phyloP scores from a whole-genome alignment of 2,329 filamentous ascomycete genomes.

The Pseudogymnoascus sp. region DNA sequence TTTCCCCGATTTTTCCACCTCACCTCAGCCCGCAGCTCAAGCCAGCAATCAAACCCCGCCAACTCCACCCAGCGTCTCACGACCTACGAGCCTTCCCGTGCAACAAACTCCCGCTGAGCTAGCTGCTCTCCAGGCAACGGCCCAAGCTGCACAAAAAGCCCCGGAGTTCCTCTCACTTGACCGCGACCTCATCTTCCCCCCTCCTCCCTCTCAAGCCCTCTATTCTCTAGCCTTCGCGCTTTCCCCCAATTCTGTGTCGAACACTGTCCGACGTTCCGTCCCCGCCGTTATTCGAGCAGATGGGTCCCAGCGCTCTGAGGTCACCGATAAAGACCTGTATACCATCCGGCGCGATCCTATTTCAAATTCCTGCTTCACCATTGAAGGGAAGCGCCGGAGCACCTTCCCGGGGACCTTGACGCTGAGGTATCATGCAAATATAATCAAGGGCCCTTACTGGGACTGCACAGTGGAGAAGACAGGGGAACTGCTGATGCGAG shows the following conservation, averaged over 20 bases:
- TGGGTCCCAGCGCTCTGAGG: not conserved
- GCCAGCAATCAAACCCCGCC: not conserved
- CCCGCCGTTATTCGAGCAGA: not conserved
- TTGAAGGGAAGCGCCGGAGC: constrained; percentile 2
- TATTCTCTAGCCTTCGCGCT: not conserved
- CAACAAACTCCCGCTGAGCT: not conserved
- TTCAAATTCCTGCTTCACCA: not conserved
- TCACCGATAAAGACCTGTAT: constrained; percentile 5
- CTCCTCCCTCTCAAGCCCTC: constrained; percentile 5
- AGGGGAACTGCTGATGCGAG: not conserved
- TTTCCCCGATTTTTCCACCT: not conserved
- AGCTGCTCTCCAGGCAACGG: not conserved
- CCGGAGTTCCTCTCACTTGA: not conserved
- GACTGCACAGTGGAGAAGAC: constrained; percentile 7
- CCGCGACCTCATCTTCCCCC: constrained; percentile 3
- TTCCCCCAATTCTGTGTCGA: not conserved
- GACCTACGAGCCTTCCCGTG: not conserved
- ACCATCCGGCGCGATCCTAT: not conserved
- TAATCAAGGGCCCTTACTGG: not conserved
- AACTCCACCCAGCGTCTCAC: not conserved
- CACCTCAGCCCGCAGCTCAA: not conserved
- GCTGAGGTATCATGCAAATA: not conserved
- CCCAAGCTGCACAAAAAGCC: not conserved
- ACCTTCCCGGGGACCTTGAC: not conserved
- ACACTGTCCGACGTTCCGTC: not conserved